Percentiles rank a stretch among this genome's conserved stretches.
Evolutionary conservation across 2,329 filamentous ascomycete genomes (phyloP).

Genomic region (Calonectria pseudoreteaudii): DNA sequence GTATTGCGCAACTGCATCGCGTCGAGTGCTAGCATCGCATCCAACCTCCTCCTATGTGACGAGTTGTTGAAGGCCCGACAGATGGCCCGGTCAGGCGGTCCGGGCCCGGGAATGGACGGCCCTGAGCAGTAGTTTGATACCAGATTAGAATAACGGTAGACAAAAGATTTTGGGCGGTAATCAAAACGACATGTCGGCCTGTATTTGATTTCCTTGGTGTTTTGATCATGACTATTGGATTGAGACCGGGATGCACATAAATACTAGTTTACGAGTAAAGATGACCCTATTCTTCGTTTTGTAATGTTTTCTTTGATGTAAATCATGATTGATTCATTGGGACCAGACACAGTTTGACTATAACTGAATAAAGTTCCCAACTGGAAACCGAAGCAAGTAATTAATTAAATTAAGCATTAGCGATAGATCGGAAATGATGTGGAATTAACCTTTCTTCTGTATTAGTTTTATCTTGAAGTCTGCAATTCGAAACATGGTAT

Average conservation of each 20-base stretch:
- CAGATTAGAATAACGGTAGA: slow-evolving; percentile 52
- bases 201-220: slow-evolving; percentile 6
- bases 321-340: background rate
- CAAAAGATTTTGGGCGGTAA: slow-evolving; percentile 47
- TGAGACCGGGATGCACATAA: background rate
- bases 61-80: slow-evolving; percentile 98
- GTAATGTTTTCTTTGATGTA: no score
- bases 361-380: background rate
- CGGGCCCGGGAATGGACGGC: slow-evolving; percentile 74
- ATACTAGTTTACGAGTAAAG: slow-evolving; percentile 4
- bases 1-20: slow-evolving; percentile 94
- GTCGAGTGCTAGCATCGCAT: slow-evolving; percentile 93
- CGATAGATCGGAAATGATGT: background rate
- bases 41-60: slow-evolving; percentile 94
- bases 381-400: background rate
- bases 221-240: slow-evolving; percentile 2
- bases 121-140: slow-evolving; percentile 60
- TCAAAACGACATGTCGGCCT: slow-evolving; percentile 37
- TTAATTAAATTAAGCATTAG: background rate
- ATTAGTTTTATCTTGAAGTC: background rate
- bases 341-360: background rate
- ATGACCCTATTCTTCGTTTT: background rate
- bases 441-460: background rate
- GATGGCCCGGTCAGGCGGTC: slow-evolving; percentile 79
- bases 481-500: background rate